Percentiles rank a stretch among this genome's conserved stretches.
Conservation (phyloP, 2,329 filamentous ascomycete species). For the Huntiella abstrusa region DNA sequence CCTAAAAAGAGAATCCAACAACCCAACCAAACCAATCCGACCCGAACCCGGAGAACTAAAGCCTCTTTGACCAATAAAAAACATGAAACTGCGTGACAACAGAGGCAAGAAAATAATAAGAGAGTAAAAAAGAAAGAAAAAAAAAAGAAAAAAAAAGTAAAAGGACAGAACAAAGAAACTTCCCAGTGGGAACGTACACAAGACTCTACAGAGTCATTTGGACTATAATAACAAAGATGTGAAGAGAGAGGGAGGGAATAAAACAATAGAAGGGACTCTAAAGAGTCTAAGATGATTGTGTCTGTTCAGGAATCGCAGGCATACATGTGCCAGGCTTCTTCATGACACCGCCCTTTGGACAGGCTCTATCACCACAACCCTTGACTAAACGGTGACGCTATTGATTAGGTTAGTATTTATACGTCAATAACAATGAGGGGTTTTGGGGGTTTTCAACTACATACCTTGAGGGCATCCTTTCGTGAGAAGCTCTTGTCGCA, state of each 20-base stretch:
- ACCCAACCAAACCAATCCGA: too few species aligned
- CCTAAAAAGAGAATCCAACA: too few species aligned
- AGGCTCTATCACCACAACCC: constrained; percentile 30
- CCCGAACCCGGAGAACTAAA: not conserved
- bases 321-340: not conserved
- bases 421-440: not conserved
- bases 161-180: not conserved
- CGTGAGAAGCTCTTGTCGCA: constrained; percentile 95
- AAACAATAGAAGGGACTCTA: not conserved
- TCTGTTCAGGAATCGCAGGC: not conserved
- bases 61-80: not conserved
- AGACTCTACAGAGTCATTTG: not conserved
- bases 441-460: too few species aligned
- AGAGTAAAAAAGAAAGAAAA: not conserved
- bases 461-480: constrained; percentile 91
- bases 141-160: not conserved
- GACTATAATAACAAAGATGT: not conserved
- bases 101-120: not conserved
- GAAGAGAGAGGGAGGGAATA: not conserved
- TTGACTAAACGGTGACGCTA: constrained; percentile 46
- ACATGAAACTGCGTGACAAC: not conserved
- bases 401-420: not conserved
- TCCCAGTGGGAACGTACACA: not conserved
- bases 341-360: constrained; percentile 10
- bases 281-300: not conserved